Conservation (phyloP, 2,329 filamentous ascomycete genomes). For the Aspergillus tubingensis region DNA sequence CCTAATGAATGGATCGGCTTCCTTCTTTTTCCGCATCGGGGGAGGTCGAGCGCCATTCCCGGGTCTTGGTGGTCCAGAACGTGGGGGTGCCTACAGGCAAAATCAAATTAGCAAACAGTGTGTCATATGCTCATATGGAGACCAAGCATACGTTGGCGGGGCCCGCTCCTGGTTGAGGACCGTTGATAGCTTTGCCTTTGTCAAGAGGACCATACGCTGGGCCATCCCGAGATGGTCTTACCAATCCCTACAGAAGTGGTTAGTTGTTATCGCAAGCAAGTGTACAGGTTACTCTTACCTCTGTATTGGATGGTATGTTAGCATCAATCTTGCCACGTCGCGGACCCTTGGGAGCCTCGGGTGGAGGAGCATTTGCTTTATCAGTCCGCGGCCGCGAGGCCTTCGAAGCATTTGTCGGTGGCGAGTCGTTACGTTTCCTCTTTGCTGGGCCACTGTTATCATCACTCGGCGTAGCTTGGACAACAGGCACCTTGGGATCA, state of each 20-base stretch:
- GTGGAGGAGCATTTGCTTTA: conserved; percentile 24
- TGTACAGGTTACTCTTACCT: conserved; percentile 19
- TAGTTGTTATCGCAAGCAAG: conserved; percentile 1
- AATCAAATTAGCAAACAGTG: conserved; percentile 14
- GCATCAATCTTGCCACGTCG: conserved; percentile 27
- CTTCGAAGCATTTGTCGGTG: conserved; percentile 25
- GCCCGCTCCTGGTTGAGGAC: conserved; percentile 18
- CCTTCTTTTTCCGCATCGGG: conserved; percentile 42
- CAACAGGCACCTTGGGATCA: conserved; percentile 46
- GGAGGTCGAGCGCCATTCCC: conserved; percentile 28
- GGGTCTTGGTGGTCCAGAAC: conserved; percentile 20
- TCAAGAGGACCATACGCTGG: conserved; percentile 32
- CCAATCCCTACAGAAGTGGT: conserved; percentile 34
- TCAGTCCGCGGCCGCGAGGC: conserved; percentile 31
- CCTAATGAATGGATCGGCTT: conserved; percentile 44
- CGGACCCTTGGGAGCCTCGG: conserved; percentile 27
- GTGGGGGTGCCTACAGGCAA: conserved; percentile 21
- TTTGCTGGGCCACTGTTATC: conserved; percentile 26
- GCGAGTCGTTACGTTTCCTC: conserved; percentile 36
- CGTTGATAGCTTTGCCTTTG: conserved; percentile 18
- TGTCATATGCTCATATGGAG: neutral
- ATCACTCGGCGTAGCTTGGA: conserved; percentile 32
- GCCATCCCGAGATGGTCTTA: conserved; percentile 43
- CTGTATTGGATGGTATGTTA: conserved; percentile 22
- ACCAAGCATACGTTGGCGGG: conserved; percentile 25